These are phyloP conservation scores for Gentiana macrophylla DNA, from an alignment of 257 asterid genomes.

Conservation along the genomic window DNA sequence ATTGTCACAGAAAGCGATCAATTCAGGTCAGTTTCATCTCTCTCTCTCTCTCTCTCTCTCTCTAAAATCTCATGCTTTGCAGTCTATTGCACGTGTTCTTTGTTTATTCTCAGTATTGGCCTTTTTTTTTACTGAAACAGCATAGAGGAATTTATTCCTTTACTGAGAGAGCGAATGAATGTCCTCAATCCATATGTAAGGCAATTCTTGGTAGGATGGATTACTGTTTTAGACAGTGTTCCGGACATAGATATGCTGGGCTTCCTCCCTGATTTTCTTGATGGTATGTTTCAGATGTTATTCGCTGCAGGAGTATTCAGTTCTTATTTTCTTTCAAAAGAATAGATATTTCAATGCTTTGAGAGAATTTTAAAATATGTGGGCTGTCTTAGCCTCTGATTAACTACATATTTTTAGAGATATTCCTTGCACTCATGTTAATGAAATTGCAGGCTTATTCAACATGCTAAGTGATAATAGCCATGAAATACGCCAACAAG, in stretches of 20 bases:
- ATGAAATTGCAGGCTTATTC: constrained; percentile 67
- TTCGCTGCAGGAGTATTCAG: background rate
- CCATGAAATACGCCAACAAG: constrained; percentile 98
- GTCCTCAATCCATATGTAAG: constrained; percentile 95
- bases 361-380: too few relatives aligned
- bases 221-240: constrained; percentile 97
- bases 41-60: constrained; percentile 13
- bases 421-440: constrained; percentile 3
- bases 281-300: constrained; percentile 48
- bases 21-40: constrained; percentile 56
- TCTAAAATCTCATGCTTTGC: too few relatives aligned
- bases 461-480: constrained; percentile 98
- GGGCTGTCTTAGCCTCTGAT: too few relatives aligned
- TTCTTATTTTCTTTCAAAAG: background rate
- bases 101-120: constrained; percentile 2
- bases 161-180: constrained; percentile 96
- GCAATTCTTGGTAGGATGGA: constrained; percentile 99
- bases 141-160: constrained; percentile 96
- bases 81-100: too few relatives aligned
- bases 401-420: too few relatives aligned
- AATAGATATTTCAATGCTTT: background rate
- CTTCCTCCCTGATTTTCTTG: constrained; percentile 98
- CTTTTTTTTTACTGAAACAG: constrained; percentile 26
- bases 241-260: constrained; percentile 99
- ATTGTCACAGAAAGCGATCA: constrained; percentile 99